phyloP scores from a whole-genome alignment of 192 early-diverging fungal genomes.

The Coemansia sp. region DNA sequence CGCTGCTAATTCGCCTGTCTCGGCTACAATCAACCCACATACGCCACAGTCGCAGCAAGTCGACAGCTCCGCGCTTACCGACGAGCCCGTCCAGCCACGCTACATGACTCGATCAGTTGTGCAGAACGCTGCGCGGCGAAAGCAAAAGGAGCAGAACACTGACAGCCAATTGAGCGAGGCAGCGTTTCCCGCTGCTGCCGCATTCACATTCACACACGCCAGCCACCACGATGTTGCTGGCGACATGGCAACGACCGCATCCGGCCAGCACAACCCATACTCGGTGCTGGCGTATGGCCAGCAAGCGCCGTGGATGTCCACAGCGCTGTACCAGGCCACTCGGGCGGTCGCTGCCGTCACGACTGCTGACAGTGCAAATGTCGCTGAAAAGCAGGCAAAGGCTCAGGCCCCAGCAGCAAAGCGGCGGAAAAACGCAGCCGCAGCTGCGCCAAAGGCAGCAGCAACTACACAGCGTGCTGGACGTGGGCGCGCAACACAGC shows the following conservation, averaged over 20 bases:
- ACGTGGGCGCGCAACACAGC: slow-evolving; percentile 38
- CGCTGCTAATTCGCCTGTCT: slow-evolving; percentile 17
- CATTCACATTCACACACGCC: slow-evolving; percentile 13
- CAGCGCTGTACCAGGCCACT: slow-evolving; percentile 47
- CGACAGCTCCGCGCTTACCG: neutral
- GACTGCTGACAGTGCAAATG: neutral
- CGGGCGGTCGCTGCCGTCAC: slow-evolving; percentile 45
- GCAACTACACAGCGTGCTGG: slow-evolving; percentile 10
- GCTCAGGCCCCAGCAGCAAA: slow-evolving; percentile 22
- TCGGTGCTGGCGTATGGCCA: slow-evolving; percentile 23
- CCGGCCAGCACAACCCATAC: slow-evolving; percentile 27
- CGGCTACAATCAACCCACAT: slow-evolving; percentile 25
- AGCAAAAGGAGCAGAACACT: slow-evolving; percentile 25
- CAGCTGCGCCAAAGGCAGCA: slow-evolving; percentile 4
- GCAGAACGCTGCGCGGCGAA: slow-evolving; percentile 42
- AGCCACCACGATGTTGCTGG: slow-evolving; percentile 10
- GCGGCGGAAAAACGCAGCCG: slow-evolving; percentile 44
- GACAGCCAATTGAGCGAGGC: neutral
- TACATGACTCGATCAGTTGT: slow-evolving; percentile 53
- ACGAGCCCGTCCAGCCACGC: slow-evolving; percentile 34
- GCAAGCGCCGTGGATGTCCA: slow-evolving; percentile 31
- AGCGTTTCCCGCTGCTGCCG: neutral
- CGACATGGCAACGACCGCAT: neutral
- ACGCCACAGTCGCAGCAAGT: slow-evolving; percentile 14
- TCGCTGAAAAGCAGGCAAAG: slow-evolving; percentile 17